Base-by-base conservation (phyloP, 306 rosid species). In the Adenanthera pavonina region DNA sequence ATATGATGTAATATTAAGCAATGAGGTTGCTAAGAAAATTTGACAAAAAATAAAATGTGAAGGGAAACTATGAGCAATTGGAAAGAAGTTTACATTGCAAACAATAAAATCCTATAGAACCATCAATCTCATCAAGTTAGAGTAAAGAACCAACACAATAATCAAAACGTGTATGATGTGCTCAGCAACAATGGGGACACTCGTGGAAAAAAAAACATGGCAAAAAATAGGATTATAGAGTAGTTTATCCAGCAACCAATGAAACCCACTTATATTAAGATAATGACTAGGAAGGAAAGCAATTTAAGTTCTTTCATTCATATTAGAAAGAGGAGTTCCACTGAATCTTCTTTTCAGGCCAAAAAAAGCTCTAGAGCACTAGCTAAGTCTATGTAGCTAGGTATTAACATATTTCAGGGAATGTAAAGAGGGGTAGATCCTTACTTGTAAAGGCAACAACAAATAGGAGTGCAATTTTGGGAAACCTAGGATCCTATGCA, bases 401-500 rank as follows among this genome's bases (percentile, higher is more conserved):
- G 69, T 19, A 4, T 43, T 36, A 60, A 19, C 59, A 64, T 75
- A 79, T 83, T 60, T 51, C 30, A 25, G 30, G 30, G 30, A 60
- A 72, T 77, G 92, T 1, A 25, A n/a, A 68, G 34, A 43, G 53
- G 47, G 5, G 52, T 85, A 88, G 88, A 89, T 82, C 89, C 86
- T 86, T 61, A 52, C 74, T 56, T 85, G 88, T 75, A 75, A 83
- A 62, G 76, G 89, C 46, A 79, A 82, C 86, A 51, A 88, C 86
- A 84, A 87, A 78, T 87, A 88, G 57, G 69, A 79, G 82, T 80
- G 84, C 85, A 65, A 77, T 66, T 46, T 81, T 70, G 68, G 82
- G 84, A 77, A 71, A 77, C 79, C 77, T 83, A 54, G 77, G 82
- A 83, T 86, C 88, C 88, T 78, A 76, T 43, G 85, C 94, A 90